Base-by-base conservation (phyloP, 108 stramenopile genomes). In the Aurantiochytrium sp. region DNA sequence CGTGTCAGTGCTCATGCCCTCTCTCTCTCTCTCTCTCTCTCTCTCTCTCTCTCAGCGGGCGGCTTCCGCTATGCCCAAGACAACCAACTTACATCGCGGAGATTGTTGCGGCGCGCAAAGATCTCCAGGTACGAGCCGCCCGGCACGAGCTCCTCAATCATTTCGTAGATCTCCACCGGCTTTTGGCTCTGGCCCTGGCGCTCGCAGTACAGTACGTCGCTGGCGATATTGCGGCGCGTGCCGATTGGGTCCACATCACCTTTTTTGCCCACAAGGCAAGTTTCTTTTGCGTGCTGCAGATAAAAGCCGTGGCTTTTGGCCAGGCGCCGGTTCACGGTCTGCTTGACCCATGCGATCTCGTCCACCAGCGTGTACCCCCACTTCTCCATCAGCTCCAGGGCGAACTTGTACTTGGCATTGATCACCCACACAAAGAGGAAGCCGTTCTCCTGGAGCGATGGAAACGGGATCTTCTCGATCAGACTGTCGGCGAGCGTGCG, bases 341-440 rank as follows among this genome's bases (percentile, higher is more conserved):
- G 39, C 73, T 81, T 81, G 27, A 81, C 73, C 73, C 73, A 81
- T 6, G 73, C 73, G 30, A 81, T 81, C 45, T 81, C 73, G 30
- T 81, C 73, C 36, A 81, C 73, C n/a, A 81, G 39, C 8, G 39
- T 48, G 45, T 81, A 81, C 10, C 73, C 73, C 73, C 73, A 81
- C 45, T 81, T 81, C 30, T 81, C 73, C 73, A 81, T 81, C 36
- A 81, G 73, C 39, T 81, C 73, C 15, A 81, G 73, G 21, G 73
- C 73, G 24, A 81, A 81, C 45, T 81, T 81, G 45, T 81, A 81
- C 45, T 81, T 81, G 21, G 73, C 73, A 48, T 81, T 81, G 30
- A 81, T 81, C 21, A 81, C 73, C 73, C 73, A 81, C 17, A 81
- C 73, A 48, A 81, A 81, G n/a, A 81, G 73, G 17, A 81, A 48